Base-by-base conservation (phyloP, 768 basidiomycete species). In the Phaeotremella fagi region DNA sequence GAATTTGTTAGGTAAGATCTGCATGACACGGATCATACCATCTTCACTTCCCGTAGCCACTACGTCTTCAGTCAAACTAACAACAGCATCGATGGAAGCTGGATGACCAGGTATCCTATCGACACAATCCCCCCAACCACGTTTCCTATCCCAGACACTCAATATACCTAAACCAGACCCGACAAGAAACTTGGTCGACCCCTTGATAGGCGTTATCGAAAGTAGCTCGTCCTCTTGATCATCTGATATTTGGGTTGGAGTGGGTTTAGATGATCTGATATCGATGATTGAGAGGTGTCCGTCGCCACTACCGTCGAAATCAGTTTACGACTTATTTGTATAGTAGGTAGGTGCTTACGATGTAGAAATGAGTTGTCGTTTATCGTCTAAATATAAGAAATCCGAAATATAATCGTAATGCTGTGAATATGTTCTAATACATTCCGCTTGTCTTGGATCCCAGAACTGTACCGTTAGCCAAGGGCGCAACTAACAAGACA, bases 361-460 rank as follows among this genome's bases (percentile, higher is more conserved):
- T 3, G 91, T 91, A 27, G 87, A 81, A 18, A 97, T 81, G 15
- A 91, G 79, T 52, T 90, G 88, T 58, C 82, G 85, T 75, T 87
- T 88, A 74, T 87, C 86, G 31, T 81, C 82, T 50, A 90, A 72
- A 83, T 86, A 95, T 33, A 87, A 75, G 74, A 95, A 90, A 72
- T 91, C 90, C 31, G 89, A 87, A 51, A 95, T 90, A 68, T 90
- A 95, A 75, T 95, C 91, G 70, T 86, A 90, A 66, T 97, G 92
- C 45, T 95, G 92, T 26, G 77, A 82, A 68, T 90, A 90, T 18
- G 79, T 77, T 29, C 85, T 80, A 16, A 85, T 76, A 41, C 80
- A 78, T 7, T 83, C 83, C 46, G 78, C 75, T 66, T 83, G 80
- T 53, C 90, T 79, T 20, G 87, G 83, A 71, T 95, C 91, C 91